Evolutionary conservation across 345 rosid genomes (phyloP).

Genomic region (Pugionium cornutum): DNA sequence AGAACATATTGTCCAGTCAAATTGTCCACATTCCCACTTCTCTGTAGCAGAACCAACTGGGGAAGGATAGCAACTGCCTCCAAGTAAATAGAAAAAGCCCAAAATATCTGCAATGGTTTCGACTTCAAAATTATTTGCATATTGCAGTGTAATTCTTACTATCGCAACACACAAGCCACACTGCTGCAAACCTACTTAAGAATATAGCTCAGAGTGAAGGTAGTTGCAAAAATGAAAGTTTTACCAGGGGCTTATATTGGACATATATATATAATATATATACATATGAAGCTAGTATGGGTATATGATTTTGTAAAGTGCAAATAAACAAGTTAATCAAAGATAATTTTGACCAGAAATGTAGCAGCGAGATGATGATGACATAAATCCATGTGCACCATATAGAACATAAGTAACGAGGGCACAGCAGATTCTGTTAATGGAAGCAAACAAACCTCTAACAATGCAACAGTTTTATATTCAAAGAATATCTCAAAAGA

Average conservation of each 20-base stretch:
- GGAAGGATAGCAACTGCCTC: constrained; percentile 97
- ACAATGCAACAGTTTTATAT: background rate
- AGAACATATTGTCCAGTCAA: constrained; percentile 91
- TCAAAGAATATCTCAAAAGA: background rate
- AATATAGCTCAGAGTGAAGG: background rate
- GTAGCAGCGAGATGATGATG: background rate
- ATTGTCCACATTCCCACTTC: constrained; percentile 96
- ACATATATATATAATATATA: background rate
- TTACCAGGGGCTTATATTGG: background rate
- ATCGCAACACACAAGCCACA: constrained; percentile 7
- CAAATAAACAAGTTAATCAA: constrained; percentile 1
- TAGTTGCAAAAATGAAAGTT: constrained; percentile 5
- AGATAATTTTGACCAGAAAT: constrained; percentile 2
- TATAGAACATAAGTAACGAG: constrained; percentile 5
- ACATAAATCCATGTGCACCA: constrained; percentile 2
- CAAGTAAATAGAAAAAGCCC: constrained; percentile 94
- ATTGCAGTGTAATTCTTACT: background rate
- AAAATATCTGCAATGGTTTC: constrained; percentile 56
- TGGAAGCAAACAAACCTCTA: constrained; percentile 2
- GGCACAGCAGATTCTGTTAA: background rate
- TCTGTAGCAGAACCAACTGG: constrained; percentile 81
- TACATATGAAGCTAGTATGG: background rate
- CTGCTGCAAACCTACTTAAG: constrained; percentile 4
- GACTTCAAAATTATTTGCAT: constrained; percentile 6
- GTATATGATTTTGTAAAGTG: background rate